Evolutionary conservation across 164 flowering plant species (phyloP).

Genomic region (Saururus chinensis): DNA sequence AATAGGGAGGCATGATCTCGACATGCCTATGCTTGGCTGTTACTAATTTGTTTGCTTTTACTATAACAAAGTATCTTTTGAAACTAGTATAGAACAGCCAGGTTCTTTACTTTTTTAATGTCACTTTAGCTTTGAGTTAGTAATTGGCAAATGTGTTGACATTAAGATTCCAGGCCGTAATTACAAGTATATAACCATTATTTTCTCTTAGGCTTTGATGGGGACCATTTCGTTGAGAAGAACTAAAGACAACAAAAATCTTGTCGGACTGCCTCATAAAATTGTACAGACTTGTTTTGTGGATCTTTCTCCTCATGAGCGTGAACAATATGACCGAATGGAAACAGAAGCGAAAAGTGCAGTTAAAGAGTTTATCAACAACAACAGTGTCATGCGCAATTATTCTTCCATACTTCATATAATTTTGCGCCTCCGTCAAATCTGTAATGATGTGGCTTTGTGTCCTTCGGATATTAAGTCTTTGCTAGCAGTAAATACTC

Average conservation of each 20-base stretch:
- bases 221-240: conserved; percentile 75
- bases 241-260: conserved; percentile 37
- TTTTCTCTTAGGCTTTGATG: conserved; percentile 55
- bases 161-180: conserved; percentile 12
- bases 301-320: conserved; percentile 66
- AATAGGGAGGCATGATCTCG: background rate
- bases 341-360: conserved; percentile 51
- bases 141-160: background rate
- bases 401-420: conserved; percentile 63
- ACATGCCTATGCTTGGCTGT: background rate
- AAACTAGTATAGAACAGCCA: too few species aligned
- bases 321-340: conserved; percentile 65
- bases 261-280: conserved; percentile 59
- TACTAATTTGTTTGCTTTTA: background rate
- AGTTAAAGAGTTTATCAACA: conserved; percentile 30
- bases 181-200: conserved; percentile 46
- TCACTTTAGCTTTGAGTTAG: background rate
- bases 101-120: background rate
- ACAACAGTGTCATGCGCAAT: conserved; percentile 36
- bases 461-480: conserved; percentile 61
- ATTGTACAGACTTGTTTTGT: conserved; percentile 52
- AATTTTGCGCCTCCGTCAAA: conserved; percentile 75
- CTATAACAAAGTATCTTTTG: background rate
- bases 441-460: conserved; percentile 53
- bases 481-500: conserved; percentile 34